Evolutionary conservation across 2,329 filamentous ascomycete genomes (phyloP).

Genomic region (Aspergillus sp.): DNA sequence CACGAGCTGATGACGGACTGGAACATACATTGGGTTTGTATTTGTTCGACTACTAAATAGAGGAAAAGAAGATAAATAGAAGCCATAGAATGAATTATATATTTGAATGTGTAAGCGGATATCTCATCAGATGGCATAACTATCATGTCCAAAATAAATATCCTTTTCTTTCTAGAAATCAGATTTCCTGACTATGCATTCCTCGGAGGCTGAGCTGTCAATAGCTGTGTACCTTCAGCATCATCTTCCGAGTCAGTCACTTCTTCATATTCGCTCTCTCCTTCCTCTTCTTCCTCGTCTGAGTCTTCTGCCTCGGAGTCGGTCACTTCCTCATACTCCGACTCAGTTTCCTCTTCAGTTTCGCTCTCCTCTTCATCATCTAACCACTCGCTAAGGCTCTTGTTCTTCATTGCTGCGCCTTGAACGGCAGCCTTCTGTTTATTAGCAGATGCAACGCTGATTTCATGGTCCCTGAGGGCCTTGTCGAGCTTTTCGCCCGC

Average conservation of each 20-base stretch:
- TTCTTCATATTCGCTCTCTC: slow-evolving; percentile 42
- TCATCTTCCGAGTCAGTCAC: slow-evolving; percentile 44
- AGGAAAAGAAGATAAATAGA: no score
- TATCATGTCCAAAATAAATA: no score
- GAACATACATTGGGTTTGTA: no score
- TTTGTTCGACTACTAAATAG: no score
- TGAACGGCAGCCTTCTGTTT: slow-evolving; percentile 11
- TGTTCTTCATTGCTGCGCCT: slow-evolving; percentile 50
- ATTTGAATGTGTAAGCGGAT: no score
- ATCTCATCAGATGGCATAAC: no score
- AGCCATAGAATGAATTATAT: no score
- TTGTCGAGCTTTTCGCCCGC: slow-evolving; percentile 41
- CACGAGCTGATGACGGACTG: no score
- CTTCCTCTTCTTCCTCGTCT: slow-evolving; percentile 44
- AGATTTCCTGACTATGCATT: neutral
- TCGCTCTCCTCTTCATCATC: slow-evolving; percentile 61
- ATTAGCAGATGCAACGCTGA: slow-evolving; percentile 15
- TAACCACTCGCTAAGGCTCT: slow-evolving; percentile 90
- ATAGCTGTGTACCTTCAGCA: slow-evolving; percentile 20
- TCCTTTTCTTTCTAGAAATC: no score
- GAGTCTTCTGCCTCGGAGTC: slow-evolving; percentile 49
- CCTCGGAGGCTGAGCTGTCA: slow-evolving; percentile 2
- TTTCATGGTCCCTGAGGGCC: slow-evolving; percentile 39
- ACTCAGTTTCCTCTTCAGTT: slow-evolving; percentile 47
- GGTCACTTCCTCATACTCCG: slow-evolving; percentile 46